phyloP scores from a whole-genome alignment of 75 land plant species.

The Adiantum capillusveneris region DNA sequence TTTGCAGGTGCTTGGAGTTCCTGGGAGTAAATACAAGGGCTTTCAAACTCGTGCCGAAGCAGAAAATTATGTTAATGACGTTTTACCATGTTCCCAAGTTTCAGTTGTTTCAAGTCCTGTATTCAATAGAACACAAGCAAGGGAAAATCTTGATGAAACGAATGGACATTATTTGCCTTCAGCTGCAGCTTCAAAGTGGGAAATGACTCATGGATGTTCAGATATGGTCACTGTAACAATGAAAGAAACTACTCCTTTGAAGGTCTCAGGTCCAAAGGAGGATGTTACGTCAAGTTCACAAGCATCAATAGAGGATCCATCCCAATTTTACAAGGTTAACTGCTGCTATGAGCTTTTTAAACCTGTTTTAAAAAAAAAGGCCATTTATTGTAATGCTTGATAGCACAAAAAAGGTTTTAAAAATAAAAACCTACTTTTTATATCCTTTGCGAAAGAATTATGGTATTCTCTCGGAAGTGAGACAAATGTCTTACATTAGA shows the following conservation, averaged over 20 bases:
- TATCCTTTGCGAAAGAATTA: too few species aligned
- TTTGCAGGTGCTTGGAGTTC: not conserved
- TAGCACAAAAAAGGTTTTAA: too few species aligned
- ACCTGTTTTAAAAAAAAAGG: not conserved
- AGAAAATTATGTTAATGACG: not conserved
- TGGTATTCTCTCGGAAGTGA: too few species aligned
- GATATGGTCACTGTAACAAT: too few species aligned
- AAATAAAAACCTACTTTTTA: too few species aligned
- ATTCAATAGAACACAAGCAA: too few species aligned
- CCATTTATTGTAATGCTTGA: too few species aligned
- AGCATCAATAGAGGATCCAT: not conserved
- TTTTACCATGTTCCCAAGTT: not conserved
- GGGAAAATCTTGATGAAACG: too few species aligned
- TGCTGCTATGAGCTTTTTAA: not conserved
- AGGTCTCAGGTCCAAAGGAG: not conserved
- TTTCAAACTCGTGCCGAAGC: not conserved
- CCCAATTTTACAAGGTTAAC: not conserved
- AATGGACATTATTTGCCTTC: too few species aligned
- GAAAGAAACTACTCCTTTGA: not conserved
- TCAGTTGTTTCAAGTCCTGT: not conserved
- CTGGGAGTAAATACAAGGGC: slow-evolving; percentile 1
- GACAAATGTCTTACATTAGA: too few species aligned
- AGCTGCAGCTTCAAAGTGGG: too few species aligned
- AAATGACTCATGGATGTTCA: too few species aligned
- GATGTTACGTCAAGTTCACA: not conserved